A percentile compares a stretch with the other conserved stretches of the same genome.
Evolutionary conservation across 2,329 filamentous ascomycete species (phyloP).

Genomic region (Colletotrichum theobromicola): DNA sequence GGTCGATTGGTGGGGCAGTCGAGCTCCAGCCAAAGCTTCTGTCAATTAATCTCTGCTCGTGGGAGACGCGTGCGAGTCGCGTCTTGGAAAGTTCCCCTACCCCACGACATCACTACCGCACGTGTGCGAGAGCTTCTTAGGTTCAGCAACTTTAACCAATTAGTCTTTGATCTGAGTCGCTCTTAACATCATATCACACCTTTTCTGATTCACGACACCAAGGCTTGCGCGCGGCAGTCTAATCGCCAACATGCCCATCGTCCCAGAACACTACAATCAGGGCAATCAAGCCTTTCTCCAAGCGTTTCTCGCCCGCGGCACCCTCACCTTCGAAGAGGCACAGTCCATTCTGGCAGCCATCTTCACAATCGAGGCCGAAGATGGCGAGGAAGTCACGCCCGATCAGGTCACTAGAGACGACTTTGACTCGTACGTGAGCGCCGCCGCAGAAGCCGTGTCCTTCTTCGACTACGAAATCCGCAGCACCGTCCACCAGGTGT

Average conservation of each 20-base stretch:
- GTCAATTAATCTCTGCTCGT: not conserved
- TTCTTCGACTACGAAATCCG: conserved; percentile 89
- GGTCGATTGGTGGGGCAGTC: not conserved
- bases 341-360: conserved; percentile 80
- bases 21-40: not conserved
- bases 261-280: conserved; percentile 53
- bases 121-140: not conserved
- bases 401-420: conserved; percentile 72
- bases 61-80: not conserved
- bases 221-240: not conserved
- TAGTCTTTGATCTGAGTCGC: not conserved
- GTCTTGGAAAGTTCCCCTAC: not conserved
- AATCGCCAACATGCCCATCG: conserved; percentile 16
- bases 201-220: not conserved
- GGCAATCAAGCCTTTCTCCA: conserved; percentile 89
- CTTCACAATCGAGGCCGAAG: conserved; percentile 57
- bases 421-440: conserved; percentile 71
- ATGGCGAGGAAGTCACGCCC: conserved; percentile 47
- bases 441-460: conserved; percentile 74
- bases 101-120: not conserved
- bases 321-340: conserved; percentile 77
- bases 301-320: conserved; percentile 79
- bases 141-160: not conserved
- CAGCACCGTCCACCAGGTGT: conserved; percentile 71
- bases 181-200: not conserved